Conservation (phyloP, 176 grass and related monocot genomes). For the Eremochloa ophiuroides region DNA sequence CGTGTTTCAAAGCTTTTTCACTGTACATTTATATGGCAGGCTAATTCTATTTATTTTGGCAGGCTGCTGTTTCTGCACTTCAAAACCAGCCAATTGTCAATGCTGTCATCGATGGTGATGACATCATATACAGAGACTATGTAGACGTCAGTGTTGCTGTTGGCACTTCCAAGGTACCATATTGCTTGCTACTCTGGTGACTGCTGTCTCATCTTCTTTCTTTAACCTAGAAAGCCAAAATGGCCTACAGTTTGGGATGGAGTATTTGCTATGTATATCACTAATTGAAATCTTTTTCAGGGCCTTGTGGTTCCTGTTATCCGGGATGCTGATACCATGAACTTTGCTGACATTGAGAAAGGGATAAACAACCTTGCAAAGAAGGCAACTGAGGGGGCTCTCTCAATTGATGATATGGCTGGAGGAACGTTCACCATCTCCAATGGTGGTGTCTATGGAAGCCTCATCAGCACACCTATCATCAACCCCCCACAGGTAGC, state of each 20-base stretch:
- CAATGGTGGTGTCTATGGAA: conserved; percentile 85
- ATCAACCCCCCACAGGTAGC: conserved; percentile 84
- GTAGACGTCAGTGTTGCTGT: conserved; percentile 90
- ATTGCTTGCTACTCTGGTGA: neutral
- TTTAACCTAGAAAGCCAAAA: neutral
- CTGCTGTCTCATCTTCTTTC: neutral
- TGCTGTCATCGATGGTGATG: conserved; percentile 94
- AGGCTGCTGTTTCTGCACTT: conserved; percentile 90
- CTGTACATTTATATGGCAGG: neutral
- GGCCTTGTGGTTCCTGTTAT: conserved; percentile 83
- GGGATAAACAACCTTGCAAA: conserved; percentile 71
- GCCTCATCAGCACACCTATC: conserved; percentile 82
- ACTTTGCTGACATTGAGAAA: conserved; percentile 87
- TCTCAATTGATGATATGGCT: conserved; percentile 92
- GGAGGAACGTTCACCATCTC: conserved; percentile 90
- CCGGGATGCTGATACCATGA: conserved; percentile 68
- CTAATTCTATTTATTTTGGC: conserved; percentile 23
- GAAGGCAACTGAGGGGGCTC: conserved; percentile 71
- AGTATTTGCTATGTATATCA: neutral
- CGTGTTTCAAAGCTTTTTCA: neutral
- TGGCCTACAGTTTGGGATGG: neutral
- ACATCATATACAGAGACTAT: conserved; percentile 96
- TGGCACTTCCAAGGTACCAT: conserved; percentile 78
- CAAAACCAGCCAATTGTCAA: conserved; percentile 94
- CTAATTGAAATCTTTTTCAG: conserved; percentile 27